These are phyloP conservation scores for Leucosporidium creatinivorum DNA, from an alignment of 768 basidiomycete species.

Conservation along the genomic window DNA sequence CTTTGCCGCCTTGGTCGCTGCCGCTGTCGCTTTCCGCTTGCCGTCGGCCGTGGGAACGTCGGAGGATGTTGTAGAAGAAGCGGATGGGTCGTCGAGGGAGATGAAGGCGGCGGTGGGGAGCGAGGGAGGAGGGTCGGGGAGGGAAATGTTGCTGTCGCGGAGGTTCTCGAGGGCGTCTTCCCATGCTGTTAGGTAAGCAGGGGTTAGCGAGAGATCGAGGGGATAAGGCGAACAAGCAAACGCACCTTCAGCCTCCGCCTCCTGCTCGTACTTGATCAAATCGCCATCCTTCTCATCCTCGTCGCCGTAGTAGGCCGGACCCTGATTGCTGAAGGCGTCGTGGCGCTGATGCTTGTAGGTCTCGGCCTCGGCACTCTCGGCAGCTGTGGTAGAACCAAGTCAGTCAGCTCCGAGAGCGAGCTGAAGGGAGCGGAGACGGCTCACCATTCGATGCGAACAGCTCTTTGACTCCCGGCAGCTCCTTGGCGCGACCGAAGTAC, in stretches of 20 bases:
- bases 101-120: constrained; percentile 16
- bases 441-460: constrained; percentile 80
- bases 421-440: constrained; percentile 4
- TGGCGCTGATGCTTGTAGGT: constrained; percentile 56
- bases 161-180: constrained; percentile 35
- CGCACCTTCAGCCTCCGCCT: constrained; percentile 67
- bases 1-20: constrained; percentile 8
- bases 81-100: constrained; percentile 7
- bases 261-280: constrained; percentile 64
- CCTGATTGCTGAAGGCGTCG: constrained; percentile 81
- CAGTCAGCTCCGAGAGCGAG: not conserved
- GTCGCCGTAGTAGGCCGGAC: constrained; percentile 84
- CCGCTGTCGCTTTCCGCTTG: constrained; percentile 24
- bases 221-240: not conserved
- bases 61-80: not conserved
- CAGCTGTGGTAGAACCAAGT: constrained; percentile 23
- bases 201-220: not conserved
- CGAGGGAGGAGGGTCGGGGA: constrained; percentile 19
- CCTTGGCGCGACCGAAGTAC: constrained; percentile 95
- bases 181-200: constrained; percentile 24
- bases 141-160: constrained; percentile 17
- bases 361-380: constrained; percentile 63
- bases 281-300: constrained; percentile 64
- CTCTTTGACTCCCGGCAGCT: constrained; percentile 88
- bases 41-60: not conserved